A percentile compares a stretch with the other conserved stretches of the same genome.
phyloP scores from a whole-genome alignment of 257 asterid genomes.

The Nicotiana attenuata region DNA sequence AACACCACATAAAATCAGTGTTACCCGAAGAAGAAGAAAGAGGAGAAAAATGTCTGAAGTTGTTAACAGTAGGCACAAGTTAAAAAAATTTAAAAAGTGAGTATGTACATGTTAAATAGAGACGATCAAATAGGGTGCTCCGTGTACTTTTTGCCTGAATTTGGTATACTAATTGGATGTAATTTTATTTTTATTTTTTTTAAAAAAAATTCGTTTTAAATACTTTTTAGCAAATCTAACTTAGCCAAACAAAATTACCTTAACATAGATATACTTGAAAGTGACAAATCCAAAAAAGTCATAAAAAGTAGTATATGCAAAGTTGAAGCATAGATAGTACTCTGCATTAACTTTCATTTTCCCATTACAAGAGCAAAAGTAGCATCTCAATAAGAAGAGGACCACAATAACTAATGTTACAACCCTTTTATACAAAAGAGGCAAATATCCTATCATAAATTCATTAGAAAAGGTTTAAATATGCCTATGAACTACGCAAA shows the following conservation, averaged over 20 bases:
- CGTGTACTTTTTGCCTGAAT: too few relatives aligned
- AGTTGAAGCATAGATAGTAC: neutral
- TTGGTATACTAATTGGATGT: neutral
- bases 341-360: neutral
- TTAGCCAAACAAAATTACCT: neutral
- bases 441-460: constrained; percentile 2
- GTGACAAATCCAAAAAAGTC: neutral
- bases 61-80: too few relatives aligned
- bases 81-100: too few relatives aligned
- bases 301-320: neutral
- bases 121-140: too few relatives aligned
- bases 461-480: too few relatives aligned
- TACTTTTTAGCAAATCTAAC: neutral
- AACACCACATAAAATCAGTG: too few relatives aligned
- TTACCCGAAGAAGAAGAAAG: too few relatives aligned
- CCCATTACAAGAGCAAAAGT: neutral
- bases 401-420: constrained; percentile 15
- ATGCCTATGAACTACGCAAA: too few relatives aligned
- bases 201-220: neutral
- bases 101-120: too few relatives aligned
- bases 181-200: neutral
- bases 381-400: constrained; percentile 2
- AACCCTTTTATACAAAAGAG: neutral
- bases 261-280: neutral
- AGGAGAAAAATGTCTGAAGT: too few relatives aligned